Evolutionary conservation across 1,139 yeast genomes (phyloP).

Genomic region (Debaryomycetaceae sp.): DNA sequence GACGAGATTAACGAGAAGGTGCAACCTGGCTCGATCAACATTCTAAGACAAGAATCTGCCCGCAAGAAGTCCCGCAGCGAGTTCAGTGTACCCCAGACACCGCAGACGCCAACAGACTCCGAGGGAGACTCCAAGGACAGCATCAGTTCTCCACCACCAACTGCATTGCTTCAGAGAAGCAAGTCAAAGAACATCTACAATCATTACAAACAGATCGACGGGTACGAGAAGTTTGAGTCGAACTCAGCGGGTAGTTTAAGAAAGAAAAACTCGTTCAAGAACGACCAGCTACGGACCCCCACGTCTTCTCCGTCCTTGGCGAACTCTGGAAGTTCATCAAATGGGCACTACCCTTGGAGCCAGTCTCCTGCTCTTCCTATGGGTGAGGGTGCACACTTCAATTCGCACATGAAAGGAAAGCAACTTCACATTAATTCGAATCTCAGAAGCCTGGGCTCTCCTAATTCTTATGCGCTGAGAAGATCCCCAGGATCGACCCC

Average conservation of each 20-base stretch:
- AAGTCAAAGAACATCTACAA: conserved; percentile 18
- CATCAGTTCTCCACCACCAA: background rate
- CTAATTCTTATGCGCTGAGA: conserved; percentile 4
- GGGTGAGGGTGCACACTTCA: background rate
- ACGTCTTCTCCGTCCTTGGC: background rate
- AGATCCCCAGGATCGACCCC: conserved; percentile 7
- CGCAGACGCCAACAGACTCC: background rate
- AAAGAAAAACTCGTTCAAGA: background rate
- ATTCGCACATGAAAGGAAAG: background rate
- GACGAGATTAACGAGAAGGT: conserved; percentile 21
- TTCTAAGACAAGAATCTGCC: conserved; percentile 8
- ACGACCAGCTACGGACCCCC: background rate
- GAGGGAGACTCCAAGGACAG: conserved; percentile 1
- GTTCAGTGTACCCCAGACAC: background rate
- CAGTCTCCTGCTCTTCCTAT: background rate
- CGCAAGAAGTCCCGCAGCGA: background rate
- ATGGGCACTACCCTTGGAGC: background rate
- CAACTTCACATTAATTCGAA: background rate
- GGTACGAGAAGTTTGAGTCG: background rate
- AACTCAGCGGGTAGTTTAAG: background rate
- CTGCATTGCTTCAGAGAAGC: conserved; percentile 12
- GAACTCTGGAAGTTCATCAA: background rate
- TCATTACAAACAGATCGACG: conserved; percentile 16
- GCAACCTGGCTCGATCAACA: conserved; percentile 21
- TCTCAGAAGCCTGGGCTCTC: background rate